A percentile compares a stretch with the other conserved stretches of the same genome.
These are phyloP conservation scores for Phytophthora meadii DNA, from an alignment of 352 stramenopile species.

Conservation along the genomic window DNA sequence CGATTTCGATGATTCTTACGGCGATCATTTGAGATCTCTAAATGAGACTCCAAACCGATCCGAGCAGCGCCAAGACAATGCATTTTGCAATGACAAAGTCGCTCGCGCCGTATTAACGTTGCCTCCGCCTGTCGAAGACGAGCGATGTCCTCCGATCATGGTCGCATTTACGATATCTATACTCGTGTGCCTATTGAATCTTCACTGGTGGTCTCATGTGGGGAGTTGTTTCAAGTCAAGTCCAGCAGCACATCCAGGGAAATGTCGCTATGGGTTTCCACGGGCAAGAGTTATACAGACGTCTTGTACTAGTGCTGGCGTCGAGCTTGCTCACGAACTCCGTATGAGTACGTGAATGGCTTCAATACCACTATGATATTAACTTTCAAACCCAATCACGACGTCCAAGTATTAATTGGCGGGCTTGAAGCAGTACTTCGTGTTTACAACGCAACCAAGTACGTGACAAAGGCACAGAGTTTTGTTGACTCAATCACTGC, in stretches of 20 bases:
- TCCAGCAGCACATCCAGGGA: background rate
- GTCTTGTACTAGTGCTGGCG: background rate
- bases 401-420: background rate
- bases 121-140: background rate
- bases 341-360: conserved; percentile 2
- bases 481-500: background rate
- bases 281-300: background rate
- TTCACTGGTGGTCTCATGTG: conserved; percentile 5
- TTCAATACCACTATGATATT: background rate
- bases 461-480: background rate
- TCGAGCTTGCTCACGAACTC: background rate
- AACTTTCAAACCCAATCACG: background rate
- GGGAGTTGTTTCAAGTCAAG: background rate
- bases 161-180: conserved; percentile 3
- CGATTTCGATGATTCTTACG: too few species aligned
- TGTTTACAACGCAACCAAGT: background rate
- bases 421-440: background rate
- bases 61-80: background rate
- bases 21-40: background rate
- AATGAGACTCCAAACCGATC: background rate
- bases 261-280: conserved; percentile 1
- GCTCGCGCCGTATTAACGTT: background rate
- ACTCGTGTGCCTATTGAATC: background rate
- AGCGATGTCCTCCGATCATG: background rate
- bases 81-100: background rate